phyloP scores from a whole-genome alignment of 108 stramenopile species.

The Discostella pseudostelligera region DNA sequence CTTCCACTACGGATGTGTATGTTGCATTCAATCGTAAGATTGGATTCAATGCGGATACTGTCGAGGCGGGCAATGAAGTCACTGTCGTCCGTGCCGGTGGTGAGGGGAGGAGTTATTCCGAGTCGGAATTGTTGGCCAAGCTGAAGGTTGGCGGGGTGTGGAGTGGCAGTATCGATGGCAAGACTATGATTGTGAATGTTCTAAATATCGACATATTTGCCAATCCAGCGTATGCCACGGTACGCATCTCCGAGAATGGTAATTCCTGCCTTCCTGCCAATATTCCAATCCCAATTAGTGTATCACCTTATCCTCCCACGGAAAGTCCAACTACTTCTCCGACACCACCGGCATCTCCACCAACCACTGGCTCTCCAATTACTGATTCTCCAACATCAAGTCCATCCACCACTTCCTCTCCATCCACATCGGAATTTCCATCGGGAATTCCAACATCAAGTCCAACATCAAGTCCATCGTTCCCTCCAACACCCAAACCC shows the following conservation, averaged over 20 bases:
- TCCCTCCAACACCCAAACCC: no score
- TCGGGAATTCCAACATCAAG: no score
- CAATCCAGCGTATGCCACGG: background rate
- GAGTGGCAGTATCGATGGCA: background rate
- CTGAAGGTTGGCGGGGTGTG: constrained; percentile 19
- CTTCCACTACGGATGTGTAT: constrained; percentile 16
- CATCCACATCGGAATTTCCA: no score
- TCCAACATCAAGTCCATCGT: no score
- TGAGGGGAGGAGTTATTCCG: constrained; percentile 32
- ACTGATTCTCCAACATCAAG: no score
- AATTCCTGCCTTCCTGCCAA: background rate
- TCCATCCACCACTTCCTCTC: no score
- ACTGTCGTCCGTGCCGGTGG: constrained; percentile 11
- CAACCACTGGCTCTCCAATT: no score
- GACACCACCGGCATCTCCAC: no score
- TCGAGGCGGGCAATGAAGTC: constrained; percentile 47
- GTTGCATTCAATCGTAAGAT: constrained; percentile 47
- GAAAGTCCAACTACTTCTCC: no score
- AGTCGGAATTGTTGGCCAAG: constrained; percentile 43
- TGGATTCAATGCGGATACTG: constrained; percentile 49
- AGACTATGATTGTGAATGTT: background rate
- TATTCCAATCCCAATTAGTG: no score
- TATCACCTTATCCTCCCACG: no score
- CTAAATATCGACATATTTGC: background rate
- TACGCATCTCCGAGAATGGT: constrained; percentile 9